Percentiles rank a stretch among this genome's conserved stretches.
phyloP scores from a whole-genome alignment of 768 basidiomycete genomes.

The Auriculariales sp. region DNA sequence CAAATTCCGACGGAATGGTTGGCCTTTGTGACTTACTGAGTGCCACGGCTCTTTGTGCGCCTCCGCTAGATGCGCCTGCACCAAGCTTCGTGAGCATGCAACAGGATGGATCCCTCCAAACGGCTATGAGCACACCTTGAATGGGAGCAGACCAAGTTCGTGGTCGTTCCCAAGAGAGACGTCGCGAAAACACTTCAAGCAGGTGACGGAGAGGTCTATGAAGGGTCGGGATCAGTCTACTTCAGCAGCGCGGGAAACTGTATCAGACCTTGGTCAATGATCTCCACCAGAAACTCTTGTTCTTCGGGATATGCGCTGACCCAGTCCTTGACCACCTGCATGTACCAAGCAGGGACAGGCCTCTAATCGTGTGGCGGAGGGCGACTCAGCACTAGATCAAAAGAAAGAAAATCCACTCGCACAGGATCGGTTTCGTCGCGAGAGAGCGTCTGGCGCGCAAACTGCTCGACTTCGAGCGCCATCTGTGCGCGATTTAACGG shows the following conservation, averaged over 20 bases:
- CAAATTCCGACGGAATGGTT: no score
- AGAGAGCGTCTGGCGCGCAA: not conserved
- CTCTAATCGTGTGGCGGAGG: not conserved
- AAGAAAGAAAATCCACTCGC: no score
- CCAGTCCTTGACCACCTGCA: constrained; percentile 1
- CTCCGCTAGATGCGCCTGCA: no score
- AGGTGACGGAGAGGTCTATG: no score
- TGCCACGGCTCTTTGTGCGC: no score
- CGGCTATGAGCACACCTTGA: not conserved
- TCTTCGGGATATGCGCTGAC: constrained; percentile 6
- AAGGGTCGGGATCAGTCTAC: no score
- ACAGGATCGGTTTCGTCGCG: not conserved
- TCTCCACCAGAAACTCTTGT: constrained; percentile 7
- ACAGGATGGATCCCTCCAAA: no score
- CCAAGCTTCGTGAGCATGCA: no score
- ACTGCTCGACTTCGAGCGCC: not conserved
- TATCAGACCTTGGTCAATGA: constrained; percentile 2
- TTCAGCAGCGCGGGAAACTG: no score
- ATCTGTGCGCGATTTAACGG: not conserved
- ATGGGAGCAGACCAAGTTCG: not conserved
- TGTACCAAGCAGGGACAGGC: constrained; percentile 3
- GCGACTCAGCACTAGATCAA: not conserved
- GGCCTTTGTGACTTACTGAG: no score
- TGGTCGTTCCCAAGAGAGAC: no score
- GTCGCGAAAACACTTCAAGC: not conserved